Base-by-base conservation (phyloP, 1,284 basidiomycete genomes). In the Porogramme epimiltina region DNA sequence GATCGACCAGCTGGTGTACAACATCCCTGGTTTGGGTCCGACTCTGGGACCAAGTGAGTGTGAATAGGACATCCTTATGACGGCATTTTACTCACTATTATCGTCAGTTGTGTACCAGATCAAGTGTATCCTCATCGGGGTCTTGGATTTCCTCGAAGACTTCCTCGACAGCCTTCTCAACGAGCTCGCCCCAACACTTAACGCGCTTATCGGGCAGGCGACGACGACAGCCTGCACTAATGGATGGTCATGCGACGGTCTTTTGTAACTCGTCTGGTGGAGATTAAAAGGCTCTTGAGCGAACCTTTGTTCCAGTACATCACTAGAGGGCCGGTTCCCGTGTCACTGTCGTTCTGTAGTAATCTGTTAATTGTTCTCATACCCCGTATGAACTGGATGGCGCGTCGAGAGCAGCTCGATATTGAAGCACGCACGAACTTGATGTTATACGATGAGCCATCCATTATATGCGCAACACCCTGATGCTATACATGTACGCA, bases 1-100 rank as follows among this genome's bases (percentile, higher is more conserved):
- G 25, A 59, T 73, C 23, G 47, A 60, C 42, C 51, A 26, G 0
- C 43, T 80, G 8, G 66, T 78, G 9, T 52, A 70, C 34, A 58
- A 67, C 13, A 46, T 78, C 44, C 82, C 82, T 2, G 56, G 64
- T 6, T 60, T 84, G 15, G 81, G 78, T 18, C 76, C 77, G 15
- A 48, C 75, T n/a, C 62, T 85, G 37, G 82, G 73, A 33, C 80
- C 80, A 3, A 73, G 84, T 87, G 62, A 66, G 82, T 73, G 4
- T 31, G 10, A 5, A 13, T 37, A 13, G 9, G 34, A 6, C 9
- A 6, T 37, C 34, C 16, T 37, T 37, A 18, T 13, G 34, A 6
- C n/a, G 16, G 8, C 34, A 8, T 44, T n/a, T 54, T 48, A 19
- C 39, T 45, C 4, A 39, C 15, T 13, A 38, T 63, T 25, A 19